Evolutionary conservation across 257 asterid species (phyloP).

Genomic region (Solanum arcanum): DNA sequence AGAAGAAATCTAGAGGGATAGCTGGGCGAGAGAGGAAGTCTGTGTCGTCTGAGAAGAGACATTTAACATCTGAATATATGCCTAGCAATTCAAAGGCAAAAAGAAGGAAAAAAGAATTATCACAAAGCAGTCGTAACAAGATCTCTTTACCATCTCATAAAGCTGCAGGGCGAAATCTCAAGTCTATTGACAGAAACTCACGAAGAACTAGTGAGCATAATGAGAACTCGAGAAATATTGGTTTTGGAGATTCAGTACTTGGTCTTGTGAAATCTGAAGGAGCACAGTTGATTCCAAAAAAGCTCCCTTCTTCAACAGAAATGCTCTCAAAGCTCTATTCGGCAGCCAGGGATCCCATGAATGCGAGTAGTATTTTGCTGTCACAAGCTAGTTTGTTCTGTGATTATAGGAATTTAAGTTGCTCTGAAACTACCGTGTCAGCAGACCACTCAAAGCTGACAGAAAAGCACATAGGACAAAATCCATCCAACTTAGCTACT

Average conservation of each 20-base stretch:
- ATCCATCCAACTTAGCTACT: conserved; percentile 4
- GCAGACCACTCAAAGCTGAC: not conserved
- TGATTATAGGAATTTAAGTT: conserved; percentile 33
- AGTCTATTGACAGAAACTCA: not conserved
- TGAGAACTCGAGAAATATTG: not conserved
- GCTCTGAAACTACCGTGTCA: conserved; percentile 8
- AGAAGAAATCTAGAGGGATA: conserved; percentile 10
- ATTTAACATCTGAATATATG: not conserved
- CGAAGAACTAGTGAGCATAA: not conserved
- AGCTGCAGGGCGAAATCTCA: not conserved
- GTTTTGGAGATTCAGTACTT: not conserved
- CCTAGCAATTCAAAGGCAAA: not conserved
- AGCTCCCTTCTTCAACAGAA: conserved; percentile 27
- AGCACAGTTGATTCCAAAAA: conserved; percentile 10
- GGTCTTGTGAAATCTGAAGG: conserved; percentile 8
- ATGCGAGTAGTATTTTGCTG: conserved; percentile 11
- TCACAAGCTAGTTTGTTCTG: conserved; percentile 28
- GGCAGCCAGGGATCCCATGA: conserved; percentile 47
- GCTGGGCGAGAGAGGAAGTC: conserved; percentile 2
- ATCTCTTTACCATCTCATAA: not conserved
- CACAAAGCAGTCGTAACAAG: not conserved
- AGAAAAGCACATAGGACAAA: conserved; percentile 4
- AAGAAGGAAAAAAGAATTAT: not conserved
- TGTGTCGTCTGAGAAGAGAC: conserved; percentile 8
- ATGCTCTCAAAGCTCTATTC: conserved; percentile 35